Base-by-base conservation (phyloP, 176 grass and related monocot species). In the Bromus sterilis region DNA sequence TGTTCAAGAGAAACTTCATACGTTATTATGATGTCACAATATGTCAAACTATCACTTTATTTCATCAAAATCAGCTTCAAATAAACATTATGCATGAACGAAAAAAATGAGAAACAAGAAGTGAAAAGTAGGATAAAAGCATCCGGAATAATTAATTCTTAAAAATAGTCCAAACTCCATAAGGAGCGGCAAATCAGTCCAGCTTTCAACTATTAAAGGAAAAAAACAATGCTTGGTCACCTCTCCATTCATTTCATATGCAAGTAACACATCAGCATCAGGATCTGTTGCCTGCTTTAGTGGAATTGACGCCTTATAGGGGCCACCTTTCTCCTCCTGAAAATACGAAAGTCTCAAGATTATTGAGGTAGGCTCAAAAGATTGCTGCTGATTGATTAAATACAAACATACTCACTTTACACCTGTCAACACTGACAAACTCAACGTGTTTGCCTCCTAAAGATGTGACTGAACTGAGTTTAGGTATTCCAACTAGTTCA, bases 181-280 rank as follows among this genome's bases (percentile, higher is more conserved):
- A 74, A 37, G 3, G 14, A 42, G 73, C 11, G 7, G 14, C 25
- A 48, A 29, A 41, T 32, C 61, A 26, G 56, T 71, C 61, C 36
- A 68, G 24, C 26, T 81, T 61, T 80, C 32, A 70, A 28, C 28
- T 80, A 58, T 63, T 15, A 36, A 80, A 64, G 11, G 40, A 18
- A 59, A 48, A 60, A 58, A 42, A 39, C 39, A 82, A 46, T 43
- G 26, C 58, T 71, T 13, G 20, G 4, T 84, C 84, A 99, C 96
- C 89, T 99, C 85, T 88, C 96, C 93, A 75, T 99, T 99, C 96
- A 99, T 99, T 93, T 99, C 96, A 83, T 99, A 99, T 77, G 90
- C 93, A 88, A 99, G 91, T 34, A 99, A 93, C 18, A 99, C 96
- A 89, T 95, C 96, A 88, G 93, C 91, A 83, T 93, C 92, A 79